Evolutionary conservation across 148 eudicot genomes (phyloP), one percentile per base, ranked within the genome.

Genomic region (Diospyros kaki): DNA sequence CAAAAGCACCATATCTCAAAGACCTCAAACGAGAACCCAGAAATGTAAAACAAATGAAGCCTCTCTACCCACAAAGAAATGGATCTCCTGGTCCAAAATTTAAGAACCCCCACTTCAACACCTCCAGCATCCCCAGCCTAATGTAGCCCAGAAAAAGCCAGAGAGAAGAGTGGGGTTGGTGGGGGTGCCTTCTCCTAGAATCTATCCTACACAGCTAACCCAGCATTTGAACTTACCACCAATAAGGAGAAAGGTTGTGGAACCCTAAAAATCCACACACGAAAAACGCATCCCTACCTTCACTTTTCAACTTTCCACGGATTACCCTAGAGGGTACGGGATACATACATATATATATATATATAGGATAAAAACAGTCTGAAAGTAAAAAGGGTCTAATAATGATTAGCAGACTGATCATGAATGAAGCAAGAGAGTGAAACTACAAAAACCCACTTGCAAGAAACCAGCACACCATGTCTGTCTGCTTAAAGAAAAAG

Each of bases 391-490:
- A 43, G 42, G 15, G 5, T 41, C 6, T 61, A 45, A 60, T 3
- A 18, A 56, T 71, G 40, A 70, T 40, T 39, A 12, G 59, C 58
- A 69, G 0, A 55, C 41, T n/a, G 53, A 17, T 58, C 11, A 18
- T 43, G 43, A 58, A 44, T n/a, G 2, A 72, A 59, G 3, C 15
- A 58, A 58, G 58, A 28, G 41, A 5, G 40, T 17, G n/a, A 4
- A 72, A 43, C 41, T 9, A 28, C 9, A 17, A 46, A 28, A 28
- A 4, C 75, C 68, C 46, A 14, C 48, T 62, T 15, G 50, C 54
- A 60, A 60, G 65, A 58, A 73, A 60, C 66, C 18, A 73, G 56
- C 75, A 73, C 54, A 62, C 28, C 46, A 50, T 62, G 76, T 50
- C 58, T 39, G 60, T 62, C 39, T 48, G 67, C 28, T 28, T 28